These are phyloP conservation scores for Erysiphe pulchra DNA, from an alignment of 2,329 filamentous ascomycete species.

Conservation along the genomic window DNA sequence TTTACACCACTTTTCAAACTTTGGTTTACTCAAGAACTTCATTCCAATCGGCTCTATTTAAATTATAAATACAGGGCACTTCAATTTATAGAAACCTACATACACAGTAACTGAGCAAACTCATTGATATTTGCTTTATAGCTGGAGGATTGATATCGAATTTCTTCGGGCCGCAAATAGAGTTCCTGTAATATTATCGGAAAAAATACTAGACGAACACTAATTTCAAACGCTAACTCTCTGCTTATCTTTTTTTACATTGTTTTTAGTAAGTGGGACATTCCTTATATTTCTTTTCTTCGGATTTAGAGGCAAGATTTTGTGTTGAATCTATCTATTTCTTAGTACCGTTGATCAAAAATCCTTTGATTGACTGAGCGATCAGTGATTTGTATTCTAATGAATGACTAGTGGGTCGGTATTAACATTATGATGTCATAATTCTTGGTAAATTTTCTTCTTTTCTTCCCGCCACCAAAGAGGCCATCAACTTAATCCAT, in stretches of 20 bases:
- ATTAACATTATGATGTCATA: neutral
- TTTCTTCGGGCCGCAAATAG: neutral
- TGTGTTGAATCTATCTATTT: no score
- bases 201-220: no score
- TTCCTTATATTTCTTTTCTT: neutral
- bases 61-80: neutral
- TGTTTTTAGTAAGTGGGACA: neutral
- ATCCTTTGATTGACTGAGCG: neutral
- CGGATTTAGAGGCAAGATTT: neutral
- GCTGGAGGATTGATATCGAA: neutral
- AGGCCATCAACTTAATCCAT: neutral
- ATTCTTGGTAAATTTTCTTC: neutral
- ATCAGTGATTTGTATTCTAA: neutral
- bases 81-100: neutral
- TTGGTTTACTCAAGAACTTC: neutral
- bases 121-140: neutral
- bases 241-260: neutral
- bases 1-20: neutral
- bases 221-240: no score
- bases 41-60: neutral
- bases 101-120: neutral
- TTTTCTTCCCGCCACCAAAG: neutral
- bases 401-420: neutral
- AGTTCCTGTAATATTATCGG: no score
- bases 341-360: neutral